phyloP scores from a whole-genome alignment of 129 eudicot species.

The Saposhnikovia divaricata region DNA sequence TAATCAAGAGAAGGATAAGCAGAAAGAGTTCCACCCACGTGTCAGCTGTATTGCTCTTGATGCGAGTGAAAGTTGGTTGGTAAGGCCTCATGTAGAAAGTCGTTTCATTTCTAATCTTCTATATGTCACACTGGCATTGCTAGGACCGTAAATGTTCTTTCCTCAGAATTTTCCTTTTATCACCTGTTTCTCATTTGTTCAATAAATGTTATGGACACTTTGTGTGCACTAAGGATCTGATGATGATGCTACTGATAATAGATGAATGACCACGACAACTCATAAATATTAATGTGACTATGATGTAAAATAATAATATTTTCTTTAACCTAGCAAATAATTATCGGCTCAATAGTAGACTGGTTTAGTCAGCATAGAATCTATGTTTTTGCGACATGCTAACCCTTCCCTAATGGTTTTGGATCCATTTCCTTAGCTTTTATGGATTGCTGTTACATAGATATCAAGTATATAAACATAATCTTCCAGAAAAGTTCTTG shows the following conservation, averaged over 20 bases:
- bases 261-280: not conserved
- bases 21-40: constrained; percentile 33
- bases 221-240: not conserved
- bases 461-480: not conserved
- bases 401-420: not conserved
- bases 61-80: constrained; percentile 98
- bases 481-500: not conserved
- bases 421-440: not conserved
- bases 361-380: not conserved
- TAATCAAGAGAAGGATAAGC: constrained; percentile 41
- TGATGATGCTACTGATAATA: not conserved
- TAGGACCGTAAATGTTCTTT: not conserved
- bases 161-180: not conserved
- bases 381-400: not conserved
- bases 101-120: constrained; percentile 1
- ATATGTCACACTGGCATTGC: not conserved
- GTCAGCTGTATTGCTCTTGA: constrained; percentile 91
- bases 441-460: not conserved
- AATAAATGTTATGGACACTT: not conserved
- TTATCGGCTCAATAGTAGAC: not conserved
- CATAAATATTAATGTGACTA: not conserved
- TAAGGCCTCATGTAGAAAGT: constrained; percentile 33
- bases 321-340: not conserved
- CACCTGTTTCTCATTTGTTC: not conserved
- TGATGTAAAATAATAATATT: not conserved